phyloP scores from a whole-genome alignment of 2,329 filamentous ascomycete genomes.

The Exophiala phaeomuriformis region DNA sequence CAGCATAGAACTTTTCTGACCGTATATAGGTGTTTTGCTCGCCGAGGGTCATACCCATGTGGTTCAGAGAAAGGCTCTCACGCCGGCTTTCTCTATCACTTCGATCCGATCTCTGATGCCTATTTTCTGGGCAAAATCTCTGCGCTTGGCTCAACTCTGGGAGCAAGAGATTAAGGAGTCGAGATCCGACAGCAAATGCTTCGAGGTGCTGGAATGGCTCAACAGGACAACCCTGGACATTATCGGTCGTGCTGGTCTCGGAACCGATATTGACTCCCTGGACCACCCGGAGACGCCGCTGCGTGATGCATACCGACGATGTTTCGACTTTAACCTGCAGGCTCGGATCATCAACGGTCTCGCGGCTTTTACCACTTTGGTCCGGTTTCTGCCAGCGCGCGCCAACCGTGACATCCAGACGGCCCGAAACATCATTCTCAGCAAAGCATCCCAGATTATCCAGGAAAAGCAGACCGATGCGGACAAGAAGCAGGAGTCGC shows the following conservation, averaged over 20 bases:
- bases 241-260: slow-evolving; percentile 39
- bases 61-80: slow-evolving; percentile 37
- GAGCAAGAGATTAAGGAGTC: slow-evolving; percentile 31
- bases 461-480: slow-evolving; percentile 33
- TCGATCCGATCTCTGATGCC: slow-evolving; percentile 35
- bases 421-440: slow-evolving; percentile 34
- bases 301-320: slow-evolving; percentile 33
- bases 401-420: slow-evolving; percentile 37
- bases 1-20: background rate
- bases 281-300: slow-evolving; percentile 34
- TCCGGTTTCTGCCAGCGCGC: slow-evolving; percentile 36
- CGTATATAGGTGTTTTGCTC: slow-evolving; percentile 34
- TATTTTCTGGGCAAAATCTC: slow-evolving; percentile 39
- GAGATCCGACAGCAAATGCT: slow-evolving; percentile 29
- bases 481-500: slow-evolving; percentile 27
- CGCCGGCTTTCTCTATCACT: slow-evolving; percentile 36
- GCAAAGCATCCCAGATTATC: slow-evolving; percentile 36
- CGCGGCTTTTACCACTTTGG: slow-evolving; percentile 40
- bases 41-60: slow-evolving; percentile 40
- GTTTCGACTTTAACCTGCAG: slow-evolving; percentile 33
- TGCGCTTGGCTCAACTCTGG: slow-evolving; percentile 41
- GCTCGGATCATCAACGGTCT: slow-evolving; percentile 37
- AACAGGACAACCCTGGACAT: slow-evolving; percentile 42
- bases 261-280: slow-evolving; percentile 38
- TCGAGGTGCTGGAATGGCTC: slow-evolving; percentile 40